Percentiles rank a stretch among this genome's conserved stretches.
Conservation (phyloP, 148 eudicot genomes). For the Dysphania ambrosioides region DNA sequence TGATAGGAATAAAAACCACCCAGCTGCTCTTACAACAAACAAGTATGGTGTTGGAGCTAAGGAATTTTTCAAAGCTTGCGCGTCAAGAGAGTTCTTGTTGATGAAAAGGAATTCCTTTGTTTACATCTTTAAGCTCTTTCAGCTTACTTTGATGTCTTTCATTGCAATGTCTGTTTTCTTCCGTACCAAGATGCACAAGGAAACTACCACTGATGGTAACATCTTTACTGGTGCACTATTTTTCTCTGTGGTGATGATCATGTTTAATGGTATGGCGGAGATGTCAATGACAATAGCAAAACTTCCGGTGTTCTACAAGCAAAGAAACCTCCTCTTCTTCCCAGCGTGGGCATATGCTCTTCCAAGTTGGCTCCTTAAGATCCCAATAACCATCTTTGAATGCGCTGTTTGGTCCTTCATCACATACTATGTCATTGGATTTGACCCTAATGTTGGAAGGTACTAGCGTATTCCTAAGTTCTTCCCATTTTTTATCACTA, state of each 20-base stretch:
- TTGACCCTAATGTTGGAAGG: conserved; percentile 68
- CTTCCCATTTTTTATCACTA: background rate
- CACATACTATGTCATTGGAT: conserved; percentile 74
- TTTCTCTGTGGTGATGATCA: conserved; percentile 30
- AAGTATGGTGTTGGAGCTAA: conserved; percentile 48
- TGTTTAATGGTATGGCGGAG: conserved; percentile 69
- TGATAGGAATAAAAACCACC: conserved; percentile 65
- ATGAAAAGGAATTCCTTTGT: conserved; percentile 81
- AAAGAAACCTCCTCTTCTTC: conserved; percentile 61
- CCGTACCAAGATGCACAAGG: conserved; percentile 52
- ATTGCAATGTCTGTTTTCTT: conserved; percentile 65
- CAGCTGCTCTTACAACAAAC: conserved; percentile 64
- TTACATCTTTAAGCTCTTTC: conserved; percentile 51
- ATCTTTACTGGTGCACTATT: conserved; percentile 55
- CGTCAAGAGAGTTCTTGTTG: conserved; percentile 54
- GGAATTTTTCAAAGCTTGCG: conserved; percentile 53
- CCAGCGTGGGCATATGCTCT: conserved; percentile 77
- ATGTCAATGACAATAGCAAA: conserved; percentile 57
- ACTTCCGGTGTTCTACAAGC: conserved; percentile 77
- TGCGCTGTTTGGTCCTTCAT: conserved; percentile 37
- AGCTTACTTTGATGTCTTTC: conserved; percentile 45
- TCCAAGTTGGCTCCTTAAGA: conserved; percentile 66
- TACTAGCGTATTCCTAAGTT: conserved; percentile 15
- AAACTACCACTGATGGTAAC: conserved; percentile 37
- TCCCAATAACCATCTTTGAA: conserved; percentile 57